Percentiles rank a stretch among this genome's conserved stretches.
Conservation (phyloP, 75 land plant species). For the Cryptomeria japonica region DNA sequence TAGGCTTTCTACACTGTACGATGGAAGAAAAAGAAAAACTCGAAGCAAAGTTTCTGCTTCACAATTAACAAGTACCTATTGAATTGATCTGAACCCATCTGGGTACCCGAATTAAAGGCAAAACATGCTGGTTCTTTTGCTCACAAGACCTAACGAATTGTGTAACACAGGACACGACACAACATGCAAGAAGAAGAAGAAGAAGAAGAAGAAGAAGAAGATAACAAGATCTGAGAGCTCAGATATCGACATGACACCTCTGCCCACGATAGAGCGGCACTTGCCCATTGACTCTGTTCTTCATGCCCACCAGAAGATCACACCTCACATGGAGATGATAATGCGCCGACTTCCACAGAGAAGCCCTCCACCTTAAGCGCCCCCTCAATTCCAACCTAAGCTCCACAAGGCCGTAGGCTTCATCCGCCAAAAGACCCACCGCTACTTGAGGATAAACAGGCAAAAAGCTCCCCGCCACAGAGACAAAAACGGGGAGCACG, state of each 20-base stretch:
- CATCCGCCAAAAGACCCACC: slow-evolving; percentile 11
- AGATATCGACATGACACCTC: slow-evolving; percentile 36
- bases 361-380: slow-evolving; percentile 16
- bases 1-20: too few relatives aligned
- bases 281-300: slow-evolving; percentile 19
- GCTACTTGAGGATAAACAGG: slow-evolving; percentile 17
- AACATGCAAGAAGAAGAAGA: too few relatives aligned
- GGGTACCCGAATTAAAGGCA: too few relatives aligned
- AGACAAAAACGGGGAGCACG: slow-evolving; percentile 12
- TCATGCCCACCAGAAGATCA: slow-evolving; percentile 31
- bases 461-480: slow-evolving; percentile 12
- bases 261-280: slow-evolving; percentile 36
- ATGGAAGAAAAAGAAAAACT: too few relatives aligned
- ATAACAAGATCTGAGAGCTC: neutral
- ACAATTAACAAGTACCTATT: too few relatives aligned
- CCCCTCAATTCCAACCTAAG: slow-evolving; percentile 25
- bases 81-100: too few relatives aligned
- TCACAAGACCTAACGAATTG: too few relatives aligned
- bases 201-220: too few relatives aligned
- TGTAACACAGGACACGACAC: too few relatives aligned
- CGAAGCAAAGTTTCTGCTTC: too few relatives aligned
- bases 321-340: slow-evolving; percentile 21
- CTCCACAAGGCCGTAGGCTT: slow-evolving; percentile 20
- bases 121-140: too few relatives aligned
- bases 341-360: slow-evolving; percentile 8